Conservation (phyloP, 768 basidiomycete genomes). For the Lyophyllum shimeji region DNA sequence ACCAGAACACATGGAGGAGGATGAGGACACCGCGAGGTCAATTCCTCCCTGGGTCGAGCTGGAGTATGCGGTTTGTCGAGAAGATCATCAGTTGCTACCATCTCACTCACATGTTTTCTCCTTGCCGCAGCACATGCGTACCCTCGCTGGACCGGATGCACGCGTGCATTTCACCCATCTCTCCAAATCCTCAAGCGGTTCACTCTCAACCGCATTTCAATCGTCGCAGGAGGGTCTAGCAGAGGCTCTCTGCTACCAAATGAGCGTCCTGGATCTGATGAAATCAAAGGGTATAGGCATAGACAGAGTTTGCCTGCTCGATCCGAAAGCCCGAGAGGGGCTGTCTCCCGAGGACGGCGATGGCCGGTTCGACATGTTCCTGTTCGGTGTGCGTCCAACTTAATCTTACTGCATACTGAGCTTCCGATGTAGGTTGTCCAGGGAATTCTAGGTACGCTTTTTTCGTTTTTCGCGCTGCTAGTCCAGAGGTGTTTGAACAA, state of each 20-base stretch:
- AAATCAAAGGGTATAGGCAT: slow-evolving; percentile 37
- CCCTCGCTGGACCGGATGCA: slow-evolving; percentile 62
- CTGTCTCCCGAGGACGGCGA: slow-evolving; percentile 79
- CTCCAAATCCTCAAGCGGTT: slow-evolving; percentile 64
- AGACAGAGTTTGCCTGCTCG: slow-evolving; percentile 84
- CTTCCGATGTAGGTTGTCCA: slow-evolving; percentile 20
- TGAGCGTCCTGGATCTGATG: slow-evolving; percentile 63
- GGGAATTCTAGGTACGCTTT: slow-evolving; percentile 61
- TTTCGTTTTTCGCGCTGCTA: not conserved
- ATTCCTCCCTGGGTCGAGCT: slow-evolving; percentile 91
- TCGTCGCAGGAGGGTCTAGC: slow-evolving; percentile 24
- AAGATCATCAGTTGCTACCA: slow-evolving; percentile 5
- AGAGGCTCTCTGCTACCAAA: slow-evolving; percentile 44
- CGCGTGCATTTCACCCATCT: slow-evolving; percentile 85
- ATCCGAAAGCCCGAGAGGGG: slow-evolving; percentile 76
- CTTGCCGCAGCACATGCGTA: slow-evolving; percentile 73
- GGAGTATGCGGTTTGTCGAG: slow-evolving; percentile 72
- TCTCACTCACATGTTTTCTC: not conserved
- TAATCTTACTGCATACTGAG: not conserved
- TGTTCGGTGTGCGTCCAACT: slow-evolving; percentile 74
- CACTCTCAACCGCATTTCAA: slow-evolving; percentile 41
- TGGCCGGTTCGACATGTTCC: slow-evolving; percentile 78
- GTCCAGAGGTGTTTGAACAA: not conserved
- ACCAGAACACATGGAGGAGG: slow-evolving; percentile 93
- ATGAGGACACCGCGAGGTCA: slow-evolving; percentile 69